These are phyloP conservation scores for Chalara sp. DNA, from an alignment of 2,329 filamentous ascomycete species.

Conservation along the genomic window DNA sequence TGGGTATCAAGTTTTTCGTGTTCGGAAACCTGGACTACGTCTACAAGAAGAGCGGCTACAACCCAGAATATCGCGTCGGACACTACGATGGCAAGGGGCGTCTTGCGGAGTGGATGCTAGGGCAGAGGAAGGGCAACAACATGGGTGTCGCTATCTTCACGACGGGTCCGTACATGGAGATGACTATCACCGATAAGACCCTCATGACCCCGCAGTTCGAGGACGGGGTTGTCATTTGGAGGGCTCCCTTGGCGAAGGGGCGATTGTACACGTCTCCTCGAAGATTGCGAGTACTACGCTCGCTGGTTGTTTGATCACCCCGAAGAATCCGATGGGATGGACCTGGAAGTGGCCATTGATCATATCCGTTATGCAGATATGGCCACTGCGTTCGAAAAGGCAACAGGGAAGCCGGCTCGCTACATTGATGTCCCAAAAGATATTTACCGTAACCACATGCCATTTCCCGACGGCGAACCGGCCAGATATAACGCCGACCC, in stretches of 20 bases:
- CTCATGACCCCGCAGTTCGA: constrained; percentile 6
- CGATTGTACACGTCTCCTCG: constrained; percentile 14
- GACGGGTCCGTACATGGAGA: constrained; percentile 20
- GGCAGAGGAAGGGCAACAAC: constrained; percentile 15
- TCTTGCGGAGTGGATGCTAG: constrained; percentile 15
- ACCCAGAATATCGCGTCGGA: constrained; percentile 10
- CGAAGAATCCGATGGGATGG: constrained; percentile 11
- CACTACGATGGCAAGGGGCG: constrained; percentile 18
- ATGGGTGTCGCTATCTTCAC: constrained; percentile 14
- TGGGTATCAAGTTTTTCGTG: constrained; percentile 17
- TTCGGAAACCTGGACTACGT: constrained; percentile 13
- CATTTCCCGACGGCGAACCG: not conserved
- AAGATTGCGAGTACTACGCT: constrained; percentile 14
- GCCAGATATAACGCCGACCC: not conserved
- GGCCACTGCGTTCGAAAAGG: constrained; percentile 6
- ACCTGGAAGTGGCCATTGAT: constrained; percentile 16
- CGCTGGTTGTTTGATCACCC: constrained; percentile 19
- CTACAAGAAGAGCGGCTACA: constrained; percentile 6
- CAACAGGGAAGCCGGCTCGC: constrained; percentile 7
- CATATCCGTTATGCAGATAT: constrained; percentile 11
- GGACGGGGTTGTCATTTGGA: constrained; percentile 11
- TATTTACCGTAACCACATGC: not conserved
- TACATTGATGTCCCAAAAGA: constrained; percentile 7
- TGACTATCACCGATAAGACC: constrained; percentile 4
- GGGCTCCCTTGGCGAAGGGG: constrained; percentile 2